Evolutionary conservation across 257 asterid genomes (phyloP).

Genomic region (Dorcoceras hygrometricum): DNA sequence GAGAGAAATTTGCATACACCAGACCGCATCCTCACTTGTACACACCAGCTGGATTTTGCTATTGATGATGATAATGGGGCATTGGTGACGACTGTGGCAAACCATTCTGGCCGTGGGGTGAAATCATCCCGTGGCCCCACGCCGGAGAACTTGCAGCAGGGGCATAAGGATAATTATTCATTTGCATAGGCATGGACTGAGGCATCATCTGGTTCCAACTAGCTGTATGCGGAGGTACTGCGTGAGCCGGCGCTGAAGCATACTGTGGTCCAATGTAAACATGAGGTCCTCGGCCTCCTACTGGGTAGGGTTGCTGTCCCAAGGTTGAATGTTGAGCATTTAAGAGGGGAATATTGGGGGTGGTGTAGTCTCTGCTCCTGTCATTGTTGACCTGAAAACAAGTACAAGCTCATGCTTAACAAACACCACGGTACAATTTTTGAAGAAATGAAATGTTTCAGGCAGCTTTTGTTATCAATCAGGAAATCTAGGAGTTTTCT

Average conservation of each 20-base stretch:
- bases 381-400: slow-evolving; percentile 80
- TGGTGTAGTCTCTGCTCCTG: slow-evolving; percentile 88
- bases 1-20: neutral
- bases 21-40: slow-evolving; percentile 7
- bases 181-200: slow-evolving; percentile 19
- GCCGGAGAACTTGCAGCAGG: slow-evolving; percentile 44
- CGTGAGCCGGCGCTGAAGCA: slow-evolving; percentile 44
- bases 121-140: slow-evolving; percentile 49
- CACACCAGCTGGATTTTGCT: slow-evolving; percentile 26
- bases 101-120: slow-evolving; percentile 53
- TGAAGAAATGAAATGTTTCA: neutral
- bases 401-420: slow-evolving; percentile 3
- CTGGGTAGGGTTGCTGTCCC: slow-evolving; percentile 68
- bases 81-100: slow-evolving; percentile 49
- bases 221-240: slow-evolving; percentile 47
- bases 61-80: slow-evolving; percentile 68
- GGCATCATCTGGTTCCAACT: slow-evolving; percentile 62
- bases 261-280: slow-evolving; percentile 55
- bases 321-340: slow-evolving; percentile 65
- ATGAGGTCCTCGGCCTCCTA: slow-evolving; percentile 54
- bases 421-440: neutral
- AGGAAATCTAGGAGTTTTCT: slow-evolving; percentile 3
- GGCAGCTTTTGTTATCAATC: slow-evolving; percentile 2
- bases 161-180: slow-evolving; percentile 32
- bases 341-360: slow-evolving; percentile 54